Evolutionary conservation across 805 yeast genomes (phyloP).

Genomic region (Pichia rugopelliculosa): DNA sequence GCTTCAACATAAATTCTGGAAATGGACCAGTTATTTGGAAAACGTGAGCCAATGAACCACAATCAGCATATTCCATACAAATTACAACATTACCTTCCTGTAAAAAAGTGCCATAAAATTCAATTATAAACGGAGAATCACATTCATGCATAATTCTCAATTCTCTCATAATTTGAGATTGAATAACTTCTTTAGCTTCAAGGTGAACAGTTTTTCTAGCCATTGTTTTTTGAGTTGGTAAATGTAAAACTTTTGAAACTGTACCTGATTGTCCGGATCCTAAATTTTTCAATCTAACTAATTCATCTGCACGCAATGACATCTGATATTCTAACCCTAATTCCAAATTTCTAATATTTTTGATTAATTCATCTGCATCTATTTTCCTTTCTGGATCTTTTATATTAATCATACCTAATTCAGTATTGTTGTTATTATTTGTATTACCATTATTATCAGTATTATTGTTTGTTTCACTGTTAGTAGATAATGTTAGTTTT

Average conservation of each 20-base stretch:
- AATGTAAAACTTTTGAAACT: slow-evolving; percentile 80
- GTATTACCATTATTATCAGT: too few relatives aligned
- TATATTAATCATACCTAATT: slow-evolving; percentile 7
- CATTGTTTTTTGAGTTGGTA: slow-evolving; percentile 82
- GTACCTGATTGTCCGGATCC: slow-evolving; percentile 96
- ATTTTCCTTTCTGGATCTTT: slow-evolving; percentile 27
- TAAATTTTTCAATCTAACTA: slow-evolving; percentile 64
- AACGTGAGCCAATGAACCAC: slow-evolving; percentile 85
- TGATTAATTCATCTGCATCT: slow-evolving; percentile 32
- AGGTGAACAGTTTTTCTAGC: slow-evolving; percentile 85
- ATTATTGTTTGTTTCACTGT: not conserved
- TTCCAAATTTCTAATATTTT: slow-evolving; percentile 41
- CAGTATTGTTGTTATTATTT: not conserved
- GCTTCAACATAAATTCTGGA: slow-evolving; percentile 62
- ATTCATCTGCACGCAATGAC: slow-evolving; percentile 53
- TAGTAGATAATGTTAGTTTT: slow-evolving; percentile 37
- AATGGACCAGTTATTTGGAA: slow-evolving; percentile 53
- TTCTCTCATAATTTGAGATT: slow-evolving; percentile 82
- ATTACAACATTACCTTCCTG: slow-evolving; percentile 71
- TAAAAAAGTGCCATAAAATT: slow-evolving; percentile 85
- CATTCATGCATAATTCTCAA: slow-evolving; percentile 88
- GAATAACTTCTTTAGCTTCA: slow-evolving; percentile 71
- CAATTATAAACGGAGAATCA: slow-evolving; percentile 72
- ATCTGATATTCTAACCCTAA: slow-evolving; percentile 48
- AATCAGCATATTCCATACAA: slow-evolving; percentile 94